These are phyloP conservation scores for Symbiodinium natans DNA, from an alignment of 73 alveolate genomes.

Conservation along the genomic window DNA sequence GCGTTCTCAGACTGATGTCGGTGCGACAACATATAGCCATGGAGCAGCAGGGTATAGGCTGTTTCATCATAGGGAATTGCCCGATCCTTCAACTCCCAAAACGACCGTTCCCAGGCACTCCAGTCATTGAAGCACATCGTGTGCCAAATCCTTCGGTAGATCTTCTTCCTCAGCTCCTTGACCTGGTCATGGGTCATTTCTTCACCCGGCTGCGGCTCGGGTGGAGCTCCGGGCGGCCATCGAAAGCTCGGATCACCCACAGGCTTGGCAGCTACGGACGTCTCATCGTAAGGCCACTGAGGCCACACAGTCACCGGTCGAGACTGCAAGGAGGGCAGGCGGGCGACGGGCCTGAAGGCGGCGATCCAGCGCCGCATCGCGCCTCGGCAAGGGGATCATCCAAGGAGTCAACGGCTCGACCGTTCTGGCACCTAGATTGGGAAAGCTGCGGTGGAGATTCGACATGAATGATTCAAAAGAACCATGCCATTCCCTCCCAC, in stretches of 20 bases:
- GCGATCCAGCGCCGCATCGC: not conserved
- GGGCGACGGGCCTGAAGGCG: not conserved
- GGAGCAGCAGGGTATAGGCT: constrained; percentile 69
- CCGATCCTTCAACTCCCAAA: constrained; percentile 82
- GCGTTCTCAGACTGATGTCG: constrained; percentile 91
- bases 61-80: constrained; percentile 72
- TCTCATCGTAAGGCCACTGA: constrained; percentile 79
- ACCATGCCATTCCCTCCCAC: too few relatives aligned
- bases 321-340: not conserved
- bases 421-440: not conserved
- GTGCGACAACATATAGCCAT: constrained; percentile 76
- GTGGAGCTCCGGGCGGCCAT: constrained; percentile 69
- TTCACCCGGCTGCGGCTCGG: constrained; percentile 56
- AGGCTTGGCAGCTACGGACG: constrained; percentile 38
- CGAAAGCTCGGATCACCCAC: constrained; percentile 81
- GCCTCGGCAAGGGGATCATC: not conserved
- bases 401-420: not conserved
- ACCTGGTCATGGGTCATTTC: constrained; percentile 57
- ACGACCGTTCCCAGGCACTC: constrained; percentile 72
- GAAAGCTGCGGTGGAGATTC: too few relatives aligned
- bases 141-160: constrained; percentile 57
- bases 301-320: constrained; percentile 79
- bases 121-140: constrained; percentile 41
- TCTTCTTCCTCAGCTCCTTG: constrained; percentile 46
- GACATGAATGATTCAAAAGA: too few relatives aligned